Conservation (phyloP, 495 filamentous ascomycete species). For the Peziza echinospora region DNA sequence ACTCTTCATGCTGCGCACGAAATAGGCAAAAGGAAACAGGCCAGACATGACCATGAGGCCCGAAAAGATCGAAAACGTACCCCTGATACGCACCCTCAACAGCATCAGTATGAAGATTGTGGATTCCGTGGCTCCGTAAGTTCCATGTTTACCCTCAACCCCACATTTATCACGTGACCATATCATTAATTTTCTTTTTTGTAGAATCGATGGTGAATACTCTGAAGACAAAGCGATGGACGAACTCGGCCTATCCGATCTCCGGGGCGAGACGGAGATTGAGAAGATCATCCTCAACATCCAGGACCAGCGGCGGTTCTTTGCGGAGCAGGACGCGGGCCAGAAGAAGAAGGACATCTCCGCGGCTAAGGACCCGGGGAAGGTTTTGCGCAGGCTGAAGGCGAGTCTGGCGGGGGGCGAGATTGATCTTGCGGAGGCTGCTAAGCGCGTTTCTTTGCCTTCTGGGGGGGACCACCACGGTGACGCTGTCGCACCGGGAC, state of each 20-base stretch:
- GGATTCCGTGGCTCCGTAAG: constrained; percentile 50
- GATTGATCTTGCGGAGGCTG: constrained; percentile 26
- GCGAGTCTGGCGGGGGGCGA: constrained; percentile 35
- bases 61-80: constrained; percentile 37
- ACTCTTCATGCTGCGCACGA: constrained; percentile 69
- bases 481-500: constrained; percentile 31
- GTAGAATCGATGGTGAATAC: not conserved
- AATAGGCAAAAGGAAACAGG: constrained; percentile 63
- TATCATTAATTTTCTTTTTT: too few species aligned
- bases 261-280: constrained; percentile 49
- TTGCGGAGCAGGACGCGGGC: constrained; percentile 37
- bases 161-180: not conserved
- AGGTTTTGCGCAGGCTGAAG: constrained; percentile 43
- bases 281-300: constrained; percentile 65
- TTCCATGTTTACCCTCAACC: not conserved
- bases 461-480: constrained; percentile 49
- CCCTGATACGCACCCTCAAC: constrained; percentile 71
- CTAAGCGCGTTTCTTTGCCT: constrained; percentile 28
- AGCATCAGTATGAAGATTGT: constrained; percentile 76
- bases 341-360: constrained; percentile 32
- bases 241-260: constrained; percentile 57
- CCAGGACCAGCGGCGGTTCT: constrained; percentile 62
- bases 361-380: constrained; percentile 40
- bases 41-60: constrained; percentile 79
- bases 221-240: constrained; percentile 51